Conservation (phyloP, 805 yeast species). For the Cyberlindnera euphorbiiphila region DNA sequence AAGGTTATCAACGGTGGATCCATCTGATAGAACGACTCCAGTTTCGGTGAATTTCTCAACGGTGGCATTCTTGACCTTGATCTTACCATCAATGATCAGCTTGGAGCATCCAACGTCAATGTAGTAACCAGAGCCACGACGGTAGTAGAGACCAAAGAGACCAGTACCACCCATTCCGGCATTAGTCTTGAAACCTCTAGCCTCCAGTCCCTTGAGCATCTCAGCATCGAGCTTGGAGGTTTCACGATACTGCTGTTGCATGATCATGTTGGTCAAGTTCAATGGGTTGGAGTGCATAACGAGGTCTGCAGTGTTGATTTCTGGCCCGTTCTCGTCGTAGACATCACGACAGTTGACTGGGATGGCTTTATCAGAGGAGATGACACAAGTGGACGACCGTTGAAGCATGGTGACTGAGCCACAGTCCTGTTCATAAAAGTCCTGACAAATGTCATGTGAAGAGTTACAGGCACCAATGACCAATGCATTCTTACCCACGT, state of each 20-base stretch:
- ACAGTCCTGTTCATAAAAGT: slow-evolving; percentile 42
- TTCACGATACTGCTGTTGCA: slow-evolving; percentile 36
- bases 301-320: slow-evolving; percentile 37
- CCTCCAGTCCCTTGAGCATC: slow-evolving; percentile 30
- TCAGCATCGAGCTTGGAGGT: slow-evolving; percentile 33
- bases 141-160: slow-evolving; percentile 35
- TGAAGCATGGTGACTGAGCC: slow-evolving; percentile 39
- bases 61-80: slow-evolving; percentile 34
- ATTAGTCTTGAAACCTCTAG: slow-evolving; percentile 38
- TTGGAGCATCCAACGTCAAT: slow-evolving; percentile 43
- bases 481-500: slow-evolving; percentile 39
- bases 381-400: slow-evolving; percentile 42
- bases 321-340: slow-evolving; percentile 36
- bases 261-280: slow-evolving; percentile 31
- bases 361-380: slow-evolving; percentile 34
- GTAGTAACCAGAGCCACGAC: slow-evolving; percentile 45
- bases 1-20: slow-evolving; percentile 31
- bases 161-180: slow-evolving; percentile 43
- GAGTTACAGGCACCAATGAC: slow-evolving; percentile 46
- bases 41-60: slow-evolving; percentile 35
- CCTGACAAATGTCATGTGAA: slow-evolving; percentile 44
- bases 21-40: slow-evolving; percentile 39
- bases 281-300: slow-evolving; percentile 35
- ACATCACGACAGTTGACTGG: slow-evolving; percentile 31
- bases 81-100: slow-evolving; percentile 36